Conservation (phyloP, 164 flowering plant species). For the Kingdonia uniflora region DNA sequence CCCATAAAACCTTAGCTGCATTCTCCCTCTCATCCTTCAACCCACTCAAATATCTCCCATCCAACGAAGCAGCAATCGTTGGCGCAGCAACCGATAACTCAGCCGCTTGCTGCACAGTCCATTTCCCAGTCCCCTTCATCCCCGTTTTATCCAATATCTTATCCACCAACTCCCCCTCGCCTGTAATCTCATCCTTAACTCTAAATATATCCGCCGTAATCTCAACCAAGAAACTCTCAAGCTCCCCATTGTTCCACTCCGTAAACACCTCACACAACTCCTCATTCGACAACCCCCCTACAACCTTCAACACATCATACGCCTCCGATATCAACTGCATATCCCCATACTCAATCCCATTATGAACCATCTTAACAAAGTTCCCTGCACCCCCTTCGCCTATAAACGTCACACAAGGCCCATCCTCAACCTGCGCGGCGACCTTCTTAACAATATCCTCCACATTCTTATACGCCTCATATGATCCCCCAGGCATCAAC, state of each 20-base stretch:
- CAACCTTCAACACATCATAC: constrained; percentile 14
- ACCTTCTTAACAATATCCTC: constrained; percentile 14
- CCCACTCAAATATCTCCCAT: constrained; percentile 22
- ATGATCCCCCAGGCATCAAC: constrained; percentile 15
- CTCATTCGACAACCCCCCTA: constrained; percentile 11
- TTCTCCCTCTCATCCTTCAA: constrained; percentile 22
- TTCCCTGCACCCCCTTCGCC: constrained; percentile 18
- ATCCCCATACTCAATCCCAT: constrained; percentile 18
- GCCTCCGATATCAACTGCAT: constrained; percentile 18
- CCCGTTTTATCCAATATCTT: constrained; percentile 20
- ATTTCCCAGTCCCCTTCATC: constrained; percentile 19
- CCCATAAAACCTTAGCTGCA: constrained; percentile 15
- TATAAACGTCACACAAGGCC: constrained; percentile 15
- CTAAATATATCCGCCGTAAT: constrained; percentile 18
- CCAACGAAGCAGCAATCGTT: constrained; percentile 20
- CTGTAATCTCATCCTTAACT: constrained; percentile 13
- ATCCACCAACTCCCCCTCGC: constrained; percentile 17
- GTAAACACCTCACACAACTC: constrained; percentile 14
- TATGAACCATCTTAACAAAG: constrained; percentile 18
- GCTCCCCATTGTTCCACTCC: constrained; percentile 19
- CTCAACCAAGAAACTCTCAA: constrained; percentile 19
- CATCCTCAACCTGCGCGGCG: constrained; percentile 18
- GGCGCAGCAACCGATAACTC: constrained; percentile 22
- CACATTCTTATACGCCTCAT: constrained; percentile 9
- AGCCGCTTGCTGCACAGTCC: constrained; percentile 23